A percentile compares a stretch with the other conserved stretches of the same genome.
These are phyloP conservation scores for Mycena galericulata DNA, from an alignment of 768 basidiomycete species.

Conservation along the genomic window DNA sequence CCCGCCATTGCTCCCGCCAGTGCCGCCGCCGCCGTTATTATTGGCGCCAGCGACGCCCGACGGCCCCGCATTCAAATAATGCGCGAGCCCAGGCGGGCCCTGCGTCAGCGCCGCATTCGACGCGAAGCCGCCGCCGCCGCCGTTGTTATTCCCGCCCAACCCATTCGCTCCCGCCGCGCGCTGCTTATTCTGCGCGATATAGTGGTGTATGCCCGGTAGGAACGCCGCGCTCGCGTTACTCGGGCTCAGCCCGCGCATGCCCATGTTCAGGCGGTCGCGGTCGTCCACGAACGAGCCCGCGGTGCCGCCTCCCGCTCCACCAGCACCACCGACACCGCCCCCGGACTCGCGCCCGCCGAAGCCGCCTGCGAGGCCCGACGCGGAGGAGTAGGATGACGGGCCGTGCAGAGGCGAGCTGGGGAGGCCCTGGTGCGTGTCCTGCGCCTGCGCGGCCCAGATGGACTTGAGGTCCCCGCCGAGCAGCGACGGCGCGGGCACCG, in stretches of 20 bases:
- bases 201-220: conserved; percentile 77
- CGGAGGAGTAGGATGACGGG: conserved; percentile 64
- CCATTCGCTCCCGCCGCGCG: conserved; percentile 43
- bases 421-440: conserved; percentile 36
- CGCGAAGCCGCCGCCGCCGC: conserved; percentile 8
- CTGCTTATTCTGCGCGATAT: conserved; percentile 54
- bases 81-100: conserved; percentile 25
- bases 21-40: conserved; percentile 34
- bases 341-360: conserved; percentile 38
- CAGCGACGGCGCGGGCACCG: conserved; percentile 82
- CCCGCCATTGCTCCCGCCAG: not conserved
- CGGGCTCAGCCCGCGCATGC: conserved; percentile 56
- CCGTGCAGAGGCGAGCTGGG: conserved; percentile 39
- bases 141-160: not conserved
- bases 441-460: conserved; percentile 78
- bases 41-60: conserved; percentile 28
- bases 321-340: no score
- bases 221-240: conserved; percentile 89
- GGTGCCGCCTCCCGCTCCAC: no score
- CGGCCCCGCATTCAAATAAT: conserved; percentile 34
- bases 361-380: no score
- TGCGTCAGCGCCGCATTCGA: conserved; percentile 25
- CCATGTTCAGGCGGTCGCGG: conserved; percentile 47
- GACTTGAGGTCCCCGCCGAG: conserved; percentile 77
- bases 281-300: conserved; percentile 47